Percentiles rank a stretch among this genome's conserved stretches.
phyloP scores from a whole-genome alignment of 768 basidiomycete species.

The Galerina marginata region DNA sequence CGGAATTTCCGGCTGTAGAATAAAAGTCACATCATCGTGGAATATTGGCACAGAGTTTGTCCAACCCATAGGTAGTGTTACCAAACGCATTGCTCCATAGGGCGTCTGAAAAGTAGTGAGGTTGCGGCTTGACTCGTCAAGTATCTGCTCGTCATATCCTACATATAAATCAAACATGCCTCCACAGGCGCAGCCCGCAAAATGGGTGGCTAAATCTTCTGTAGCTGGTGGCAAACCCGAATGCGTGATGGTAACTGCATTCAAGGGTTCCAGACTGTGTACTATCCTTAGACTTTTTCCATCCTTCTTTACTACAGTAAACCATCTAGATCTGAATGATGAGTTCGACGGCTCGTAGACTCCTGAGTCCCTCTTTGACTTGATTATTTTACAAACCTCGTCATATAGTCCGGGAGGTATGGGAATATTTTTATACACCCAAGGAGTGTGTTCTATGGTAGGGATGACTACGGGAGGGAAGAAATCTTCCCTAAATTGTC shows the following conservation, averaged over 20 bases:
- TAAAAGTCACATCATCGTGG: slow-evolving; percentile 34
- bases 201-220: slow-evolving; percentile 27
- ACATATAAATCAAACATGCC: slow-evolving; percentile 11
- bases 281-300: slow-evolving; percentile 36
- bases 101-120: slow-evolving; percentile 37
- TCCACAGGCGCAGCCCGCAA: slow-evolving; percentile 19
- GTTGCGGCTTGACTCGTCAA: slow-evolving; percentile 28
- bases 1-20: slow-evolving; percentile 22
- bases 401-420: slow-evolving; percentile 18
- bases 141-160: neutral
- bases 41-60: slow-evolving; percentile 38
- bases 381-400: slow-evolving; percentile 5
- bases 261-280: slow-evolving; percentile 41
- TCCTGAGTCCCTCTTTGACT: slow-evolving; percentile 37
- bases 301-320: slow-evolving; percentile 42
- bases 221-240: slow-evolving; percentile 33
- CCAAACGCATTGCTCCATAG: slow-evolving; percentile 24
- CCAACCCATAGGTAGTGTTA: slow-evolving; percentile 34
- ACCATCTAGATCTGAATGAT: slow-evolving; percentile 44
- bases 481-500: slow-evolving; percentile 20
- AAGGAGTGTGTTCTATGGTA: slow-evolving; percentile 11
- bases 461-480: slow-evolving; percentile 18
- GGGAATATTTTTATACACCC: slow-evolving; percentile 13
- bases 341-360: slow-evolving; percentile 35
- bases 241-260: slow-evolving; percentile 36